Evolutionary conservation across 2,329 filamentous ascomycete species (phyloP).

Genomic region (Trichoderma sp.): DNA sequence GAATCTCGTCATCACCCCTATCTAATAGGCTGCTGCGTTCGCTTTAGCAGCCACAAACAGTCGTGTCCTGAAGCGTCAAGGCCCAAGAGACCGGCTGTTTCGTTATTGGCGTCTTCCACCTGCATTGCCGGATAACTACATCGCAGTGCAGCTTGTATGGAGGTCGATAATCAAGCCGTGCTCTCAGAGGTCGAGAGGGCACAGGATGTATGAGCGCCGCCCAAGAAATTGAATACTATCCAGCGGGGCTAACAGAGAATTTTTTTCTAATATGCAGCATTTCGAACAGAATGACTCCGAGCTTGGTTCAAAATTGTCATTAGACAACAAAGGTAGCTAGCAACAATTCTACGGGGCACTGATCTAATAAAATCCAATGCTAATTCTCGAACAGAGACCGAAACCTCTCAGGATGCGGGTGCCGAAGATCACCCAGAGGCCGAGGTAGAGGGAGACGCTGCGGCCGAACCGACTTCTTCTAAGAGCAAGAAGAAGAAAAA

Average conservation of each 20-base stretch:
- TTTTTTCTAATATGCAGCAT: slow-evolving; percentile 48
- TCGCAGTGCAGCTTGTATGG: slow-evolving; percentile 36
- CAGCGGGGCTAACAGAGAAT: slow-evolving; percentile 45
- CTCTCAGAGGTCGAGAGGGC: slow-evolving; percentile 34
- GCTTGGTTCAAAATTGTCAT: slow-evolving; percentile 18
- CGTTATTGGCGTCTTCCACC: slow-evolving; percentile 28
- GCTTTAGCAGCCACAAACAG: slow-evolving; percentile 23
- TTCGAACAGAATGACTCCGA: slow-evolving; percentile 40
- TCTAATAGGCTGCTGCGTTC: slow-evolving; percentile 25
- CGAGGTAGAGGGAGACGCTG: slow-evolving; percentile 19
- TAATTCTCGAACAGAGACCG: slow-evolving; percentile 2
- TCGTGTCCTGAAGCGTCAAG: slow-evolving; percentile 24
- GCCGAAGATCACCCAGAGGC: slow-evolving; percentile 23
- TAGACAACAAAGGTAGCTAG: slow-evolving; percentile 22
- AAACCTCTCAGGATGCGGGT: slow-evolving; percentile 13
- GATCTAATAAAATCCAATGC: background rate
- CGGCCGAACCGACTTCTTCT: slow-evolving; percentile 19
- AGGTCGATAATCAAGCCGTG: slow-evolving; percentile 39
- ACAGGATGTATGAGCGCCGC: slow-evolving; percentile 47
- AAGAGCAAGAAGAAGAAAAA: slow-evolving; percentile 30
- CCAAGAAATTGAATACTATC: slow-evolving; percentile 43
- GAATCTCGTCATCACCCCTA: slow-evolving; percentile 21
- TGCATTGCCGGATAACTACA: slow-evolving; percentile 41
- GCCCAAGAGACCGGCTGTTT: slow-evolving; percentile 29
- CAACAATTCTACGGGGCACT: background rate